Evolutionary conservation across 805 yeast species (phyloP).

Genomic region (Yamadazyma akitaensis): DNA sequence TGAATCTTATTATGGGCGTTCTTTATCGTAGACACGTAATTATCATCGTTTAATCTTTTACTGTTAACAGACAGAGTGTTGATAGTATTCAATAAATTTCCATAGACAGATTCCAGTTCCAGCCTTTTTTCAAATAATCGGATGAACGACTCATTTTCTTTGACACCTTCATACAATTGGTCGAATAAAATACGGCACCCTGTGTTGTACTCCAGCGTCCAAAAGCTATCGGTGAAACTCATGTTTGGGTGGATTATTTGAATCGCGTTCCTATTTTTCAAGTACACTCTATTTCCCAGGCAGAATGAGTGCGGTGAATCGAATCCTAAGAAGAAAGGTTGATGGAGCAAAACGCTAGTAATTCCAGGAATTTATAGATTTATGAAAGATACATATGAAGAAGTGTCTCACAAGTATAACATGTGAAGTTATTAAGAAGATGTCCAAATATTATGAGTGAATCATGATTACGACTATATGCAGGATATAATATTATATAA

Average conservation of each 20-base stretch:
- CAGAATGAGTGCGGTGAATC: background rate
- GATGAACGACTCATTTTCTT: constrained; percentile 68
- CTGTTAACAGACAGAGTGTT: constrained; percentile 37
- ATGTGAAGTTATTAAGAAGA: no score
- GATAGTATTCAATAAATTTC: constrained; percentile 47
- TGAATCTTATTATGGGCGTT: constrained; percentile 58
- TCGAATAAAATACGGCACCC: constrained; percentile 51
- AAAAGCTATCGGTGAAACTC: constrained; percentile 73
- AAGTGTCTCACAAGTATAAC: no score
- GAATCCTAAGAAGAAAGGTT: no score
- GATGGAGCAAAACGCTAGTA: no score
- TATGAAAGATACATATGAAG: no score
- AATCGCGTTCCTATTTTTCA: constrained; percentile 5
- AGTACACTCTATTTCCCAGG: background rate
- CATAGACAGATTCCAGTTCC: constrained; percentile 69
- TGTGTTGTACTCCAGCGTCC: constrained; percentile 65
- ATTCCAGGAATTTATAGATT: no score
- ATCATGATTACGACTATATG: no score
- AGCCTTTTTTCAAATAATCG: constrained; percentile 63
- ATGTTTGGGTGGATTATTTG: constrained; percentile 15
- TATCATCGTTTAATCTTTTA: constrained; percentile 44
- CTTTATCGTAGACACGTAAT: constrained; percentile 61
- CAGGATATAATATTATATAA: no score
- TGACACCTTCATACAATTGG: constrained; percentile 58
- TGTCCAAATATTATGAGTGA: no score